Base-by-base conservation (phyloP, 2,329 filamentous ascomycete genomes). In the Leptoxyphium fumago region DNA sequence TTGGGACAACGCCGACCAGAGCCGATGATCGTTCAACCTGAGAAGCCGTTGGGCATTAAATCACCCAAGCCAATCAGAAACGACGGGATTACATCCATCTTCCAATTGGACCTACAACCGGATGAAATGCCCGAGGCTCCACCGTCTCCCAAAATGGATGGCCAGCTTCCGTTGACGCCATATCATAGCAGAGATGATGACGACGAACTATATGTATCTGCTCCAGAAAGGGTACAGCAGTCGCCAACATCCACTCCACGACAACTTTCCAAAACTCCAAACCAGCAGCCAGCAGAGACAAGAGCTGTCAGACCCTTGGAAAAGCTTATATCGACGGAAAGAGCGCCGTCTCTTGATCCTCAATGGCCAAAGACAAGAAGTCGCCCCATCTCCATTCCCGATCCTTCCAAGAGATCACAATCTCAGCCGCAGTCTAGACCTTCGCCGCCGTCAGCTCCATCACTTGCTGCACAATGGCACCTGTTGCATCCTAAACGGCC, bases 41-140 rank as follows among this genome's bases (percentile, higher is more conserved):
- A 54, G 45, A 48, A 47, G 39, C 51, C 57, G 42, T 51, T 54
- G 9, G 55, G 61, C 11, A 52, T 68, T 8, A 57, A 55, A 34
- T 65, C 64, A 10, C 66, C 67, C 1, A 69, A 68, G 49, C 66
- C 67, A 8, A 32, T 57, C 21, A 52, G 45, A 41, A 50, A 54
- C 9, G 45, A 45, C 9, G 53, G 50, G 26, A 59, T 60, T 15
- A 59, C 54, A 17, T 57, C 54, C n/a, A 49, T 59, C 46, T 51
- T 60, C 41, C 51, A 55, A 41, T 39, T 57, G 44, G 53, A 60
- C 39, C 38, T 58, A 15, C 53, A 52, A 13, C 45, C 47, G 29
- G 42, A 41, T 10, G 38, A 40, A 13, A 7, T 4, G 5, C 4
- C 14, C 13, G 11, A 40, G 38, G 14, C 38, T 4, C 21, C 38